Evolutionary conservation across 1,139 yeast species (phyloP), one percentile per base, ranked within the genome.

Genomic region (Kodamaea anthophila): DNA sequence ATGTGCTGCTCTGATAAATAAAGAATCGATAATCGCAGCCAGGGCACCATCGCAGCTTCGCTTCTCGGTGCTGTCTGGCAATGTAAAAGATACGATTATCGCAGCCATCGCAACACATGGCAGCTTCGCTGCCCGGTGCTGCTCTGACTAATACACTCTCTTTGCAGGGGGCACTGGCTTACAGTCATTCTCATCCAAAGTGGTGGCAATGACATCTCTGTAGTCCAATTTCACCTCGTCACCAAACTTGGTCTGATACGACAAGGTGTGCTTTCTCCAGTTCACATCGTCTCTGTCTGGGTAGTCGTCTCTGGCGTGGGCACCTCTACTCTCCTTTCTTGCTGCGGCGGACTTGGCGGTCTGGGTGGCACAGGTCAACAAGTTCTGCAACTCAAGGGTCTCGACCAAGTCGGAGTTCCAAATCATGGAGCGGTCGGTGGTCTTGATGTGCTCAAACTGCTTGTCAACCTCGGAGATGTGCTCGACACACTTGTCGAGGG

Each of bases 391-490:
- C 65, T 91, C 98, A 51, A 91, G 72, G 34, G 97, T 85, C 70
- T 91, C 98, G 36, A 88, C 94, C 57, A 91, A 70, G 58, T 91
- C 98, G 33, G 94, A 79, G 73, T 91, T 86, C 98, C 98, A 91
- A 57, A 91, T 88, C 96, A 91, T 86, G 20, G 96, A 86, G 65
- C 96, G 79, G 62, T 91, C 98, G 43, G 91, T 76, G 43, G 94
- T 86, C 56, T 84, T 83, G 43, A 91, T 78, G 36, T 69, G 67
- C 24, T 44, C 47, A 53, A 86, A 80, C 23, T 81, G 60, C 49
- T 72, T 67, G 64, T 88, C 97, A 44, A 91, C 83, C 36, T 63
- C 76, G 39, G 68, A 67, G 54, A 91, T 85, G 50, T 81, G 77
- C 49, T 65, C 66, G 32, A 88, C 96, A 78, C 98, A 96, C 44